Evolutionary conservation across 805 yeast species (phyloP).

Genomic region (Wickerhamiella hasegawae): DNA sequence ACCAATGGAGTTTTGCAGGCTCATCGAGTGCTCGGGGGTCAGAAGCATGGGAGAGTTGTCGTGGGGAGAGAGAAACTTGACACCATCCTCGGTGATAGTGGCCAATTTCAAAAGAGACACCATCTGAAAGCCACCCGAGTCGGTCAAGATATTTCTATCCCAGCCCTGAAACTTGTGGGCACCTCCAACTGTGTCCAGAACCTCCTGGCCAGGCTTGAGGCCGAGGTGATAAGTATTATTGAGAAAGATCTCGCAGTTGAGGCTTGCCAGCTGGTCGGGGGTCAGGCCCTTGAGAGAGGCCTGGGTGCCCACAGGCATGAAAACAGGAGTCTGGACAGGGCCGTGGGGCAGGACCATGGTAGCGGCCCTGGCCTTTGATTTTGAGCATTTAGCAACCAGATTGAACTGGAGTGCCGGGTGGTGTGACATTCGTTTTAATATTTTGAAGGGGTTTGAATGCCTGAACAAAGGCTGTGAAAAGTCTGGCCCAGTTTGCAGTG

Average conservation of each 20-base stretch:
- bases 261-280: constrained; percentile 25
- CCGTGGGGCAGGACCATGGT: constrained; percentile 29
- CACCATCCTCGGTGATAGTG: constrained; percentile 31
- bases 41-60: constrained; percentile 31
- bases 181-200: constrained; percentile 27
- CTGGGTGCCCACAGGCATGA: constrained; percentile 34
- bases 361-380: constrained; percentile 29
- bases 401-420: constrained; percentile 26
- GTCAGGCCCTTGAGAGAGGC: constrained; percentile 31
- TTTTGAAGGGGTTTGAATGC: too few relatives aligned
- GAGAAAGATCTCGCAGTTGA: constrained; percentile 28
- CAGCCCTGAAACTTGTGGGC: constrained; percentile 29
- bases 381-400: constrained; percentile 27
- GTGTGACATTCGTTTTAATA: too few relatives aligned
- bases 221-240: constrained; percentile 32
- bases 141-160: constrained; percentile 29
- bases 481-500: too few relatives aligned
- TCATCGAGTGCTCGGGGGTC: constrained; percentile 32
- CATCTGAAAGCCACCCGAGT: constrained; percentile 33
- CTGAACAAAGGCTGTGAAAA: too few relatives aligned
- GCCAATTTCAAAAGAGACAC: constrained; percentile 29
- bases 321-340: constrained; percentile 28
- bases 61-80: constrained; percentile 29
- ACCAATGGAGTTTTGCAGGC: constrained; percentile 29
- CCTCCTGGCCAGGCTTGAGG: constrained; percentile 28